Evolutionary conservation across 345 rosid genomes (phyloP), one percentile per base, ranked within the genome.

Genomic region (Trapa bicornis): DNA sequence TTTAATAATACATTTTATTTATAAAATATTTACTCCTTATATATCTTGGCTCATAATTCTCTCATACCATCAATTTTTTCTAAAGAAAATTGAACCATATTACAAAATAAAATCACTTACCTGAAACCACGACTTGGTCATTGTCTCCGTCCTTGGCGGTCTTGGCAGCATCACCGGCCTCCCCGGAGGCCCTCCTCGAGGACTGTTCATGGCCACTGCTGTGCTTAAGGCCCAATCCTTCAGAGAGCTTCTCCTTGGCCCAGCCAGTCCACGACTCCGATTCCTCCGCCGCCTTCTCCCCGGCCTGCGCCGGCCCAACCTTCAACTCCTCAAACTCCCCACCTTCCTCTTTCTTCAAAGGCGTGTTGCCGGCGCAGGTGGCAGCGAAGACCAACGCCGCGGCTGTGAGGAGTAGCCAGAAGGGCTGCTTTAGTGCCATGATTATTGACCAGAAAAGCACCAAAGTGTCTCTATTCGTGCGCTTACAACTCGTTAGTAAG

Each of bases 241-340:
- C 78, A 0, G 84, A 65, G 14, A 80, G 67, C 70, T 80, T 84
- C 68, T 79, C 86, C 78, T 86, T 84, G 1, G 85, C 85, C 88
- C 91, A 82, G 38, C 63, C 84, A 0, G 81, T 66, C 88, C 86
- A 86, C 0, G 88, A 75, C 70, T 78, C 90, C 3, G 86, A 54
- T 3, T 61, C 67, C 33, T 71, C 81, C 37, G 66, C 70, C 8
- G 70, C 71, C 39, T 76, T 78, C 35, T 50, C 74, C 43, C 36
- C 22, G 0, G 70, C 70, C 35, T 60, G 60, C 61, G 61, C 35
- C 0, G 74, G 42, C 60, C 71, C 75, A 12, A 29, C 61, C 64
- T 70, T 74, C 2, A 60, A 11, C 52, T 65, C 61, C 1, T 37
- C 45, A 7, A 36, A 61, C 42, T 76, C 77, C 39, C 65, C 67